Conservation (phyloP, 345 rosid species). For the Leavenworthia alabamica region DNA sequence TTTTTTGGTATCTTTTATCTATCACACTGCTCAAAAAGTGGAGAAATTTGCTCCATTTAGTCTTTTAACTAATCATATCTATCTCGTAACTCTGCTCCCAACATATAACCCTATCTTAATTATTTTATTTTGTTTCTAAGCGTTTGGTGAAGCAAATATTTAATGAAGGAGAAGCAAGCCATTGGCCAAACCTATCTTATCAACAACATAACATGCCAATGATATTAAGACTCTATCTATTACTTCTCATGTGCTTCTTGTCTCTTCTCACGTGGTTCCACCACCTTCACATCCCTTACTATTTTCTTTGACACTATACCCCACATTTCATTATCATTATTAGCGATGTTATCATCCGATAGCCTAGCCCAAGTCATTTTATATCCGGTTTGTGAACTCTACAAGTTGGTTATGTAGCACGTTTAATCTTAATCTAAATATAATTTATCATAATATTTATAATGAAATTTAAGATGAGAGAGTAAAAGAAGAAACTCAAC, state of each 20-base stretch:
- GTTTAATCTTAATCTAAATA: too few relatives aligned
- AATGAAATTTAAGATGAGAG: too few relatives aligned
- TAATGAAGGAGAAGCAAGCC: slow-evolving; percentile 5
- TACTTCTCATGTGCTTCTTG: slow-evolving; percentile 25
- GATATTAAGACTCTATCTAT: slow-evolving; percentile 8
- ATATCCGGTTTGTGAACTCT: background rate
- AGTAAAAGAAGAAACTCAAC: background rate
- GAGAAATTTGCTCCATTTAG: background rate
- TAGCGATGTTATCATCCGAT: background rate
- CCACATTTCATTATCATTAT: slow-evolving; percentile 4
- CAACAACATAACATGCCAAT: slow-evolving; percentile 19
- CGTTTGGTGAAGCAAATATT: background rate
- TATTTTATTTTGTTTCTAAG: background rate
- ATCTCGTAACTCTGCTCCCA: background rate
- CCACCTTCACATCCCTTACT: slow-evolving; percentile 15
- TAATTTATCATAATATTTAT: too few relatives aligned
- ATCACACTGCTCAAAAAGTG: too few relatives aligned
- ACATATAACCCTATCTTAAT: background rate
- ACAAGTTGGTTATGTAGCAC: background rate
- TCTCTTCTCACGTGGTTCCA: slow-evolving; percentile 31
- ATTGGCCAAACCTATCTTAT: slow-evolving; percentile 28
- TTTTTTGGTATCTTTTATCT: background rate
- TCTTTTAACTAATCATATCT: background rate
- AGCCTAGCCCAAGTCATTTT: background rate
- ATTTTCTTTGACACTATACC: slow-evolving; percentile 3